Evolutionary conservation across 495 filamentous ascomycete genomes (phyloP).

Genomic region (Chaetomium tenue): DNA sequence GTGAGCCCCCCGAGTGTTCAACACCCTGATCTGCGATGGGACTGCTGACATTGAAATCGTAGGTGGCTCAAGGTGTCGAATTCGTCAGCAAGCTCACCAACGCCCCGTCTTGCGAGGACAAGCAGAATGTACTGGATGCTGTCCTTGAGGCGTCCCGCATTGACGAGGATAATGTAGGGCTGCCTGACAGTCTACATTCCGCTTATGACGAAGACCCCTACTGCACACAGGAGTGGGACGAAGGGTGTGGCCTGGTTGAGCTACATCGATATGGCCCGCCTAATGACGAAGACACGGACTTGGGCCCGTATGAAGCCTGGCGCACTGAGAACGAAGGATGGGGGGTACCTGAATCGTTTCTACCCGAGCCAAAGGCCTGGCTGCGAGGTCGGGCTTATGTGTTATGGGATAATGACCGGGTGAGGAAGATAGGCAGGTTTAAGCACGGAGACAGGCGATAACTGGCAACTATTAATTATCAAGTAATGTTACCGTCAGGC

Average conservation of each 20-base stretch:
- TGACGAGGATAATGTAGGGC: not conserved
- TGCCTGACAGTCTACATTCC: not conserved
- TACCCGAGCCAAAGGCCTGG: not conserved
- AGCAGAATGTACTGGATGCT: not conserved
- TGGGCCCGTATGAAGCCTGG: not conserved
- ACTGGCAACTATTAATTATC: no score
- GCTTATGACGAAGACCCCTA: not conserved
- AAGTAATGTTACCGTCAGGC: no score
- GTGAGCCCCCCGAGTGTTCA: not conserved
- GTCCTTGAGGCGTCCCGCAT: not conserved
- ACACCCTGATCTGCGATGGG: not conserved
- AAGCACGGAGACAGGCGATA: not conserved
- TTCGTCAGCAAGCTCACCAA: not conserved
- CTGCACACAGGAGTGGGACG: not conserved
- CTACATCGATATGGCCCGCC: not conserved
- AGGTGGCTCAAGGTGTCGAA: not conserved
- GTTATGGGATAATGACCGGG: not conserved
- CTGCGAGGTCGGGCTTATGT: conserved; percentile 2
- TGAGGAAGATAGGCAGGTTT: conserved; percentile 1
- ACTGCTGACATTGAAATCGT: not conserved
- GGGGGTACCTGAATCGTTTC: not conserved
- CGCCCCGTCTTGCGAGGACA: not conserved
- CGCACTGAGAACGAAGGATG: not conserved
- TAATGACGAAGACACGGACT: not conserved
- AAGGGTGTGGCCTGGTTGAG: not conserved